Percentiles rank a stretch among this genome's conserved stretches.
Conservation (phyloP, 345 rosid species). For the Cardamine chenopodiifolia region DNA sequence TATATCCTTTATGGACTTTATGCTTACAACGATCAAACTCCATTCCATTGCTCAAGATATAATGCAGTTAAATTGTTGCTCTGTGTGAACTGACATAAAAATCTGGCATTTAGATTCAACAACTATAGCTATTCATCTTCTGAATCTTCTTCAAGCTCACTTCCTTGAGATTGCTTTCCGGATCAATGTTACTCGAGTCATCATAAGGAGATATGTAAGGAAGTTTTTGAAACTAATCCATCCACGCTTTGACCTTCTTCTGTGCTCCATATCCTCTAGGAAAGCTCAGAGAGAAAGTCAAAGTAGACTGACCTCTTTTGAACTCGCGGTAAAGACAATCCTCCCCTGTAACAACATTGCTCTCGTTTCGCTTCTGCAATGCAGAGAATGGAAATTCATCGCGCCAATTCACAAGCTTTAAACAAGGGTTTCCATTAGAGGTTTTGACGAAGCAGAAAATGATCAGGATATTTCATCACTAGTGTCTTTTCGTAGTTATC, state of each 20-base stretch:
- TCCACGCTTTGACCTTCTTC: conserved; percentile 90
- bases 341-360: conserved; percentile 47
- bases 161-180: conserved; percentile 67
- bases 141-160: conserved; percentile 55
- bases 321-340: conserved; percentile 57
- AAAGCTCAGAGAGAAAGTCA: conserved; percentile 81
- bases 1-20: conserved; percentile 2
- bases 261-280: conserved; percentile 95
- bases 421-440: conserved; percentile 53
- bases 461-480: conserved; percentile 65
- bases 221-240: conserved; percentile 95
- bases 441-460: conserved; percentile 70
- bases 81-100: neutral
- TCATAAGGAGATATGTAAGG: conserved; percentile 96
- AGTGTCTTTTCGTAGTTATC: conserved; percentile 71
- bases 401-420: conserved; percentile 65
- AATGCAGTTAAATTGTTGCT: conserved; percentile 1
- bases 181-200: conserved; percentile 71
- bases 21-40: conserved; percentile 17
- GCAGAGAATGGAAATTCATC: conserved; percentile 75
- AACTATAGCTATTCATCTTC: conserved; percentile 31
- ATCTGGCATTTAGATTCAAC: neutral
- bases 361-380: conserved; percentile 62
- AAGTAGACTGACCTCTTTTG: conserved; percentile 67
- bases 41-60: neutral